Percentiles rank a stretch among this genome's conserved stretches.
phyloP scores from a whole-genome alignment of 495 filamentous ascomycete genomes.

The Penicillium robsamsonii region DNA sequence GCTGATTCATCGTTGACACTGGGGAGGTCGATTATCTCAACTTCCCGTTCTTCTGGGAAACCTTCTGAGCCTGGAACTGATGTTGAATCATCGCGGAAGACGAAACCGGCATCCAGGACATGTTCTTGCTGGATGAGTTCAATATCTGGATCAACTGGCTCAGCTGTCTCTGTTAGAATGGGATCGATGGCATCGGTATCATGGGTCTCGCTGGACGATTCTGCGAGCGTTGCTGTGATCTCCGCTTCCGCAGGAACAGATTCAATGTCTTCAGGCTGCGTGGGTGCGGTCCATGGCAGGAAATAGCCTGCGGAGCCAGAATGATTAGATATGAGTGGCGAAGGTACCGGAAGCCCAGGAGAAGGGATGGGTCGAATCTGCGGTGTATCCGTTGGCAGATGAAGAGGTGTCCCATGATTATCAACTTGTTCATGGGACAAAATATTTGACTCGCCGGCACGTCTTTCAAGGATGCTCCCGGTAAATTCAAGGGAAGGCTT shows the following conservation, averaged over 20 bases:
- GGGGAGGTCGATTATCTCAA: neutral
- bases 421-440: constrained; percentile 1
- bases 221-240: neutral
- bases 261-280: constrained; percentile 12
- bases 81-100: neutral
- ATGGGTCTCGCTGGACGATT: neutral
- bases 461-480: constrained; percentile 13
- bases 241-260: constrained; percentile 5
- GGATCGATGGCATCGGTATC: neutral
- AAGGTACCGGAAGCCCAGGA: constrained; percentile 45
- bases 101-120: neutral
- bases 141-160: neutral
- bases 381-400: constrained; percentile 41
- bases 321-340: constrained; percentile 39
- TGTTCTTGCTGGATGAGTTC: neutral
- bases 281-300: constrained; percentile 14
- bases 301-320: constrained; percentile 35
- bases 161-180: neutral
- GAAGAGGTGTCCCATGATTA: constrained; percentile 2
- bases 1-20: neutral
- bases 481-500: constrained; percentile 25
- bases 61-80: neutral
- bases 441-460: constrained; percentile 3
- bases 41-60: neutral
- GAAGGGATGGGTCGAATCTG: constrained; percentile 47